A percentile compares a stretch with the other conserved stretches of the same genome.
Conservation (phyloP, 495 filamentous ascomycete genomes). For the Terfezia boudieri region DNA sequence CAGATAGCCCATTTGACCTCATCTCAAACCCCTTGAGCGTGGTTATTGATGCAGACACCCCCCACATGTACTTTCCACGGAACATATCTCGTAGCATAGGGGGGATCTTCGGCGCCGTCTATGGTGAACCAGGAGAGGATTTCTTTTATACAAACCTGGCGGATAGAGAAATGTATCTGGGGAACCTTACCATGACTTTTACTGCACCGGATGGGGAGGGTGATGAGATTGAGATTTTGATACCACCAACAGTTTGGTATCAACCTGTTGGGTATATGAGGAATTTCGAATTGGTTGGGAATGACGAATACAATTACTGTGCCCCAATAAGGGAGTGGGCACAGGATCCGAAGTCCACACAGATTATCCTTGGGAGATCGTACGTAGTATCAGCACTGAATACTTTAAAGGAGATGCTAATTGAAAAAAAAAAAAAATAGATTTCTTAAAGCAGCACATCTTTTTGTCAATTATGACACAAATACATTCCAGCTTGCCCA, state of each 20-base stretch:
- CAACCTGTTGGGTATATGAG: slow-evolving; percentile 8
- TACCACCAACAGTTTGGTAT: slow-evolving; percentile 11
- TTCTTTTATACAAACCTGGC: slow-evolving; percentile 6
- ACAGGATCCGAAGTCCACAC: slow-evolving; percentile 4
- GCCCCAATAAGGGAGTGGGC: slow-evolving; percentile 7
- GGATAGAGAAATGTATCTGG: slow-evolving; percentile 2
- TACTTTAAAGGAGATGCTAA: neutral
- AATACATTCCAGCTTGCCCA: slow-evolving; percentile 10
- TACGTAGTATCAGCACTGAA: slow-evolving; percentile 1
- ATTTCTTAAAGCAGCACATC: slow-evolving; percentile 14
- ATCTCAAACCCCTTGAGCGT: slow-evolving; percentile 7
- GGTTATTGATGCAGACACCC: slow-evolving; percentile 13
- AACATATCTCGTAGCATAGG: slow-evolving; percentile 4
- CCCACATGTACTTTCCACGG: slow-evolving; percentile 15
- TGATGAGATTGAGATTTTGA: slow-evolving; percentile 6
- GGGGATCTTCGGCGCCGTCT: slow-evolving; percentile 2
- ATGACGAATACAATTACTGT: slow-evolving; percentile 5
- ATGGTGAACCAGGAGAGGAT: slow-evolving; percentile 7
- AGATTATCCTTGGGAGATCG: slow-evolving; percentile 14
- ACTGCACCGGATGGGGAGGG: slow-evolving; percentile 4
- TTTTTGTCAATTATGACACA: slow-evolving; percentile 13
- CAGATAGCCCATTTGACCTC: slow-evolving; percentile 4
- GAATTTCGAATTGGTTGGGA: slow-evolving; percentile 5
- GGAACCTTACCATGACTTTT: slow-evolving; percentile 13
- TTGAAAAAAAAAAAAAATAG: neutral